Evolutionary conservation across 129 eudicot genomes (phyloP).

Genomic region (Flaveria bidentis): DNA sequence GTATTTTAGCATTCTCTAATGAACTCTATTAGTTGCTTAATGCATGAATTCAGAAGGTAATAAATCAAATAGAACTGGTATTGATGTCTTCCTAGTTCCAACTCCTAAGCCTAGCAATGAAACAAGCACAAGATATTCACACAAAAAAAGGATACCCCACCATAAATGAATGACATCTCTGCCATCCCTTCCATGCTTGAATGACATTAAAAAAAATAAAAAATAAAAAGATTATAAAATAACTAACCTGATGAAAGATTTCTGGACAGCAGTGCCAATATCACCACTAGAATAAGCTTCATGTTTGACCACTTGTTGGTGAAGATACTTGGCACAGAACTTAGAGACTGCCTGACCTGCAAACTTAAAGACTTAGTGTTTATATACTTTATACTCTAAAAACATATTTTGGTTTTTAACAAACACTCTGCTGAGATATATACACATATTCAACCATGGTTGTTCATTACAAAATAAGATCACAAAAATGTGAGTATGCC

Average conservation of each 20-base stretch:
- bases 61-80: background rate
- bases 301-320: conserved; percentile 68
- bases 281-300: conserved; percentile 78
- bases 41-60: background rate
- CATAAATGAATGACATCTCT: conserved; percentile 2
- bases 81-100: conserved; percentile 1
- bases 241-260: conserved; percentile 73
- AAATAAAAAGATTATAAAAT: background rate
- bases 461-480: no score
- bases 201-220: background rate
- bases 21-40: conserved; percentile 5
- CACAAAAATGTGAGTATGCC: no score
- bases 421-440: conserved; percentile 7
- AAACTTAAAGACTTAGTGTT: conserved; percentile 29
- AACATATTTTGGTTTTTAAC: background rate
- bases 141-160: background rate
- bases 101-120: background rate
- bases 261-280: conserved; percentile 52
- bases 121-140: background rate
- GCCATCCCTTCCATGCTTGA: conserved; percentile 7
- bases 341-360: conserved; percentile 79
- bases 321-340: conserved; percentile 87
- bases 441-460: conserved; percentile 11
- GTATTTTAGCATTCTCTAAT: background rate
- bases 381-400: background rate